Base-by-base conservation (phyloP, 192 early-diverging fungal genomes). In the Entophlyctis helioformis region DNA sequence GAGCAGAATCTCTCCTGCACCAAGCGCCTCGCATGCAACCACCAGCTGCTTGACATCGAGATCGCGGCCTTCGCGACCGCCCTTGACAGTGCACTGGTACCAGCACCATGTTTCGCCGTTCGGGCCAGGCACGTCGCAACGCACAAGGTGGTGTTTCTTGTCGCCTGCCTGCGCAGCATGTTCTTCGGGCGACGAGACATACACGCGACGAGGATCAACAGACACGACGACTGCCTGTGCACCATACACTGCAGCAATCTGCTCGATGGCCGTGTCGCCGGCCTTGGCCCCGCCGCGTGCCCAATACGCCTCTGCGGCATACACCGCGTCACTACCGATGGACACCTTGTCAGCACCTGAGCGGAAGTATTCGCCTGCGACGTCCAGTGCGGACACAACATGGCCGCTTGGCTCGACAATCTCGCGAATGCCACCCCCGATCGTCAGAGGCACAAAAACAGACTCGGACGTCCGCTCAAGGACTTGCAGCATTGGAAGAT, bases 31-130 rank as follows among this genome's bases (percentile, higher is more conserved):
- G 48, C 89, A 92, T 0, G 89, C 84, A 12, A 75, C 72, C 13
- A 91, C 87, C 19, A 99, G 67, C 60, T 97, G 91, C 33, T 66
- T 59, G 23, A 96, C 96, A 63, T 99, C 96, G 21, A 92, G 37
- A 60, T 97, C 92, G 38, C 94, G 82, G 3, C 73, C 83, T 67
- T 99, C 96, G 24, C 96, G 77, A 6, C 96, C 96, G 19, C 96
- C 96, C 54, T 87, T 91, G 31, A 99, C 91, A 0, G 94, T 99
- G 53, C 96, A 99, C 60, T 99, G 92, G 60, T 97, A 99, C 96
- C 96, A 99, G 72, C 91, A 96, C 69, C 76, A 92, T 32, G 60
- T 41, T 58, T 99, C 91, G 25, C 92, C 92, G 22, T 84, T 72
- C n/a, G 96, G 96, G 0, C 96, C 96, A 5, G 72, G 70, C 27